Conservation (phyloP, 257 asterid species). For the Rubia yunnanensis region DNA sequence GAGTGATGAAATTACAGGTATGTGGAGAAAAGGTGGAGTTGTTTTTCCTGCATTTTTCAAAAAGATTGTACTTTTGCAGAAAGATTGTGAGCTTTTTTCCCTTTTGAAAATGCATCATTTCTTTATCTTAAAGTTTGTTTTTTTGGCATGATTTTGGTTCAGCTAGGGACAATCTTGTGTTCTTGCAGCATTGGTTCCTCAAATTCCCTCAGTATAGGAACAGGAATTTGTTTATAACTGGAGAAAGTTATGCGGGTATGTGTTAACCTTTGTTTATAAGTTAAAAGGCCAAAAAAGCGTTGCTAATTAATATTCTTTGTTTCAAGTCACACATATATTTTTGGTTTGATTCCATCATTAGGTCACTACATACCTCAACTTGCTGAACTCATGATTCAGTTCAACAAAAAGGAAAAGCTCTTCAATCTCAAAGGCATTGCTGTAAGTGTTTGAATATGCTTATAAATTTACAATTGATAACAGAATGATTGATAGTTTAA, state of each 20-base stretch:
- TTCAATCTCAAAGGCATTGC: conserved; percentile 63
- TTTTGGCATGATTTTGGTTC: conserved; percentile 12
- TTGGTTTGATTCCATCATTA: conserved; percentile 15
- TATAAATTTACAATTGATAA: neutral
- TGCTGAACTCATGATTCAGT: conserved; percentile 49
- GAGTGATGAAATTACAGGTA: conserved; percentile 55
- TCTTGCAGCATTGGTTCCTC: conserved; percentile 56
- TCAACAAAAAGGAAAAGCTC: conserved; percentile 36
- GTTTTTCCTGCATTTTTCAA: neutral
- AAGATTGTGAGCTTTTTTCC: conserved; percentile 9
- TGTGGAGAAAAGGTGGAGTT: neutral
- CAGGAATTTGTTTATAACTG: conserved; percentile 47
- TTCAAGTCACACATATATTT: conserved; percentile 2
- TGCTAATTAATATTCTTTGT: neutral
- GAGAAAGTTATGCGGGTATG: conserved; percentile 77
- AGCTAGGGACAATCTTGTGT: conserved; percentile 58
- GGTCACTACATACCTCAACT: conserved; percentile 75
- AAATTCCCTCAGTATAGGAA: conserved; percentile 44
- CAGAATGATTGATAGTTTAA: conserved; percentile 8
- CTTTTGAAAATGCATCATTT: conserved; percentile 1
- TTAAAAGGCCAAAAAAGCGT: conserved; percentile 7
- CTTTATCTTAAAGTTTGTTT: conserved; percentile 18
- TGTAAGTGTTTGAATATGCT: conserved; percentile 29
- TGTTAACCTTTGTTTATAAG: conserved; percentile 3
- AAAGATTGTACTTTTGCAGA: neutral